These are phyloP conservation scores for Teratosphaeria viscida DNA, from an alignment of 2,329 filamentous ascomycete genomes.

Conservation along the genomic window DNA sequence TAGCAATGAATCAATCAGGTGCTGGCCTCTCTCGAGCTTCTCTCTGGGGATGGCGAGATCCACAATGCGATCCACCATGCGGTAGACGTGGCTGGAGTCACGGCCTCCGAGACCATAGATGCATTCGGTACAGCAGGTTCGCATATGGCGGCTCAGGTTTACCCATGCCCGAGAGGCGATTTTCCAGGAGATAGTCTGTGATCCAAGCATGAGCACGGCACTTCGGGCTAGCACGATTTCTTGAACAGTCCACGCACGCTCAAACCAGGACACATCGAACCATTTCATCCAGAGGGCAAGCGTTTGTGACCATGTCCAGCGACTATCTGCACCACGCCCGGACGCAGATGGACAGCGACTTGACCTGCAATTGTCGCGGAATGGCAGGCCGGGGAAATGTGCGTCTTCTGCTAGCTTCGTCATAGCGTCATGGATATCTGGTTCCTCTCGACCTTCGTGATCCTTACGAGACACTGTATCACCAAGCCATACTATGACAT, in stretches of 20 bases:
- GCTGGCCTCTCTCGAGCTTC: background rate
- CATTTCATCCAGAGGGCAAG: background rate
- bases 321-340: background rate
- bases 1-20: background rate
- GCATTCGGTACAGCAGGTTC: background rate
- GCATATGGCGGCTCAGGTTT: background rate
- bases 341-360: background rate
- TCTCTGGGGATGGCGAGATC: background rate
- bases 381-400: background rate
- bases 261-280: background rate
- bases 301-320: background rate
- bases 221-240: background rate
- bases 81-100: background rate
- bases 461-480: background rate
- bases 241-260: background rate
- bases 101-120: background rate
- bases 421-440: background rate
- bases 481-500: conserved; percentile 6
- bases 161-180: background rate
- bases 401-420: background rate
- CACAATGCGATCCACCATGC: background rate
- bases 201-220: background rate
- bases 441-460: background rate
- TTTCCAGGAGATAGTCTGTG: background rate
- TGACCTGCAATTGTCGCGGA: background rate